Base-by-base conservation (phyloP, 2,329 filamentous ascomycete genomes). In the Pseudocercospora fijiensis region DNA sequence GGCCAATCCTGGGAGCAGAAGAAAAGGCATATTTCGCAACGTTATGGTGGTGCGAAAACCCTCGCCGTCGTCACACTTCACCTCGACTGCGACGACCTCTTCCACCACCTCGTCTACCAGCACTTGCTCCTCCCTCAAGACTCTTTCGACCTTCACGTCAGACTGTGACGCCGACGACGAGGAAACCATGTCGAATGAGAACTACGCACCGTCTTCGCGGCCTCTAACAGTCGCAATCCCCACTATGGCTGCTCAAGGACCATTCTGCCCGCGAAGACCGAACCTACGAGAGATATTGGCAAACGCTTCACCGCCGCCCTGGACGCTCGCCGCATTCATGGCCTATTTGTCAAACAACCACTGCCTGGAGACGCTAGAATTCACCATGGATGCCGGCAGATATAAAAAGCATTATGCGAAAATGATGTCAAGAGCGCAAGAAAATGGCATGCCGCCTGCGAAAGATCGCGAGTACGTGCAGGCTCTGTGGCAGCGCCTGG, bases 291-390 rank as follows among this genome's bases (percentile, higher is more conserved):
- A 98, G 72, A 96, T 99, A 27, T 85, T 99, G 51, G 86, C 90
- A 68, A 95, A 97, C 78, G 86, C 86, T 51, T 91, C 95, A 37
- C 88, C 91, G 8, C 88, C 92, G 45, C 95, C 95, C 70, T 98
- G 92, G 85, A 96, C 93, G 0, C 83, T 97, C 8, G 88, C 87
- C 65, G 94, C 94, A 30, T 98, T 98, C 78, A 98, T 95, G 87
- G 93, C 93, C 61, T 98, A 96, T 74, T 84, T 98, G 3, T 97
- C 94, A 0, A 93, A 96, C 74, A 98, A 98, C 73, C 94, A 98
- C 78, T 99, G 95, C 75, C 82, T 98, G 68, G 95, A 99, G 78
- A 97, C 93, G 1, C 83, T 99, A 43, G 95, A 98, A 75, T 99
- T 99, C 77, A 96, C 93, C 45, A 89, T 97, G 83, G 95, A 97